phyloP scores from a whole-genome alignment of 2,329 filamentous ascomycete species.

The Aspergillus uvarum region DNA sequence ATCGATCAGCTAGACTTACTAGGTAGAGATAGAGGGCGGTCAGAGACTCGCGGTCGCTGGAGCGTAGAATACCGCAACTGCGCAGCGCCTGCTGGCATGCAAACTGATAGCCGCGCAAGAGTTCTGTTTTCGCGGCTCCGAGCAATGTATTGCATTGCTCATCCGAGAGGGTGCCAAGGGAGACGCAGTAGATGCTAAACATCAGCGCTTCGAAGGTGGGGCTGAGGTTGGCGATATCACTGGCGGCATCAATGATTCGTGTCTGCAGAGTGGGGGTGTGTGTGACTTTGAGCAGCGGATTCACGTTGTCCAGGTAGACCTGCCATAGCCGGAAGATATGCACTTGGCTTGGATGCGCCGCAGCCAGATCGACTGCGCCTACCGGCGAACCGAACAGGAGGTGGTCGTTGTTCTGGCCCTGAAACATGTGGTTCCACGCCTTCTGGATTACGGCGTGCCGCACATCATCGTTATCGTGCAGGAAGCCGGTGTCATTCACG shows the following conservation, averaged over 20 bases:
- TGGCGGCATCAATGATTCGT: constrained; percentile 62
- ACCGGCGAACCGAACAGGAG: constrained; percentile 55
- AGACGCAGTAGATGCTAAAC: constrained; percentile 65
- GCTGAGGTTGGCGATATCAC: constrained; percentile 55
- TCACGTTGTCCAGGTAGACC: constrained; percentile 68
- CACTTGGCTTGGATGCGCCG: constrained; percentile 61
- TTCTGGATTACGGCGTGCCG: constrained; percentile 39
- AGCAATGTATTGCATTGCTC: constrained; percentile 53
- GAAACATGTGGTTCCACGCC: constrained; percentile 47
- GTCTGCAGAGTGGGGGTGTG: constrained; percentile 65
- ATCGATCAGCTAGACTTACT: constrained; percentile 36
- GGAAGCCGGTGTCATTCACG: no score
- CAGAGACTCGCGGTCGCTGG: constrained; percentile 46
- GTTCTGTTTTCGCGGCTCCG: constrained; percentile 36
- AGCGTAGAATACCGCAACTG: constrained; percentile 45
- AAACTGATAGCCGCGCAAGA: constrained; percentile 46
- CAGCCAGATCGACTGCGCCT: constrained; percentile 45
- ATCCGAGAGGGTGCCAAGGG: constrained; percentile 56
- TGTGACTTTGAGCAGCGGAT: constrained; percentile 67
- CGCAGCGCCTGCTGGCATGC: constrained; percentile 50
- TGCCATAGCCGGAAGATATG: constrained; percentile 63
- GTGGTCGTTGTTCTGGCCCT: constrained; percentile 40
- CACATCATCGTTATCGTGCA: constrained; percentile 2
- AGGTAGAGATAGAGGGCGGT: constrained; percentile 57
- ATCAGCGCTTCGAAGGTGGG: constrained; percentile 65